Conservation (phyloP, 495 filamentous ascomycete genomes). For the Parathielavia hyrcaniae region DNA sequence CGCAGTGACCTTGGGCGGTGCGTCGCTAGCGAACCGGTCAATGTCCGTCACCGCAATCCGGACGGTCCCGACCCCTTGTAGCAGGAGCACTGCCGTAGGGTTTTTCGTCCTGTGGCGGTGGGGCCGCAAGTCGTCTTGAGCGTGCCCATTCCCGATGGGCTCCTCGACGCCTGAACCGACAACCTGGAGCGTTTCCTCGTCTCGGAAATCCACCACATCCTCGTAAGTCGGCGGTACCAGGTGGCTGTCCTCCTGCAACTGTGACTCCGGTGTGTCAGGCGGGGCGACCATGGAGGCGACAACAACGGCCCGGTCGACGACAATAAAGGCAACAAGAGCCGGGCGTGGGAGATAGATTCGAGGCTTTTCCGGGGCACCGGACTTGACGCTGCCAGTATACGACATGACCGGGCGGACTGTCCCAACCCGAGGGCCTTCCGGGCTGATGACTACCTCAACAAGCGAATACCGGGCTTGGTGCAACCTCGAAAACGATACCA, state of each 20-base stretch:
- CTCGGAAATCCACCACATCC: slow-evolving; percentile 75
- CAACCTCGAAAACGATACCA: slow-evolving; percentile 34
- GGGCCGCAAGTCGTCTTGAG: slow-evolving; percentile 37
- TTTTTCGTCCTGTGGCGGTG: slow-evolving; percentile 50
- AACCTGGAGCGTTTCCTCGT: slow-evolving; percentile 55
- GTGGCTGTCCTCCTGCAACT: slow-evolving; percentile 60
- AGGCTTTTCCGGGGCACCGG: slow-evolving; percentile 46
- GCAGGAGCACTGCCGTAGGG: slow-evolving; percentile 63
- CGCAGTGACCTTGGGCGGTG: slow-evolving; percentile 57
- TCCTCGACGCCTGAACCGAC: slow-evolving; percentile 58
- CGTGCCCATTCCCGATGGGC: slow-evolving; percentile 35
- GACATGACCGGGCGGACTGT: slow-evolving; percentile 57
- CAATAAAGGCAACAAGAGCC: slow-evolving; percentile 70
- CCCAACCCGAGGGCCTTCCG: slow-evolving; percentile 37
- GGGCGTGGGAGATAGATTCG: slow-evolving; percentile 72
- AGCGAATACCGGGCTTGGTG: slow-evolving; percentile 37
- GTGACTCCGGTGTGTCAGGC: slow-evolving; percentile 59
- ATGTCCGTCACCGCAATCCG: slow-evolving; percentile 57
- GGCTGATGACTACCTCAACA: slow-evolving; percentile 41
- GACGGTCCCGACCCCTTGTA: slow-evolving; percentile 74
- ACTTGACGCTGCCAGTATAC: slow-evolving; percentile 46
- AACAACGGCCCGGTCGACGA: slow-evolving; percentile 69
- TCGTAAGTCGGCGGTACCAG: slow-evolving; percentile 60
- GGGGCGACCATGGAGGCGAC: slow-evolving; percentile 60
- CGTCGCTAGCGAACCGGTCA: slow-evolving; percentile 44